Evolutionary conservation across 139 green algal genomes (phyloP).

Genomic region (Chlorella sp.): DNA sequence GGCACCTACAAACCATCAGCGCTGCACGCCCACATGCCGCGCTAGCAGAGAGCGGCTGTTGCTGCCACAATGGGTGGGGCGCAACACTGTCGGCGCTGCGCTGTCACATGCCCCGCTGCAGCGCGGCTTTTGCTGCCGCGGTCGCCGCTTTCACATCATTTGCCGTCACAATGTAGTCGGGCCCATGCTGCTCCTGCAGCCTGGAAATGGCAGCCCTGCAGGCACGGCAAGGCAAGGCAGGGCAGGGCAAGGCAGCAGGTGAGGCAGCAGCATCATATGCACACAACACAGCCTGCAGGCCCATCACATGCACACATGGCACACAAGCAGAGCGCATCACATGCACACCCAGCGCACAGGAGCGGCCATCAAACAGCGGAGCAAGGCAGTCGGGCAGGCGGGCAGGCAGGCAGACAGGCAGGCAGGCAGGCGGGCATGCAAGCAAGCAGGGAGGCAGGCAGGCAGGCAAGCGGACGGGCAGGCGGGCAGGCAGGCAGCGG

Average conservation of each 20-base stretch:
- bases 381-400: not conserved
- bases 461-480: not conserved
- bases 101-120: not conserved
- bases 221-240: not conserved
- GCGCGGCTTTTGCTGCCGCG: not conserved
- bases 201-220: not conserved
- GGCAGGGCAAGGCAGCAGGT: not conserved
- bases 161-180: not conserved
- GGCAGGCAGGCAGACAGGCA: not conserved
- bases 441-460: too few relatives aligned
- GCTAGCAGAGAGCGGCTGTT: too few relatives aligned
- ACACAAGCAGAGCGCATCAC: not conserved
- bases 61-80: too few relatives aligned
- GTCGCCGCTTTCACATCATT: constrained; percentile 2
- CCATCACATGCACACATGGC: not conserved
- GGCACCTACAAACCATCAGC: too few relatives aligned
- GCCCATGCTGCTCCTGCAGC: not conserved
- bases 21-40: not conserved
- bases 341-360: too few relatives aligned
- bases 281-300: too few relatives aligned
- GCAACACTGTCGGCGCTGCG: too few relatives aligned
- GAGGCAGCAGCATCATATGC: not conserved
- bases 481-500: not conserved
- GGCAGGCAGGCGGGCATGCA: not conserved
- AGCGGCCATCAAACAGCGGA: not conserved